A percentile compares a stretch with the other conserved stretches of the same genome.
These are phyloP conservation scores for Harrya chromipes DNA, from an alignment of 768 basidiomycete species.

Conservation along the genomic window DNA sequence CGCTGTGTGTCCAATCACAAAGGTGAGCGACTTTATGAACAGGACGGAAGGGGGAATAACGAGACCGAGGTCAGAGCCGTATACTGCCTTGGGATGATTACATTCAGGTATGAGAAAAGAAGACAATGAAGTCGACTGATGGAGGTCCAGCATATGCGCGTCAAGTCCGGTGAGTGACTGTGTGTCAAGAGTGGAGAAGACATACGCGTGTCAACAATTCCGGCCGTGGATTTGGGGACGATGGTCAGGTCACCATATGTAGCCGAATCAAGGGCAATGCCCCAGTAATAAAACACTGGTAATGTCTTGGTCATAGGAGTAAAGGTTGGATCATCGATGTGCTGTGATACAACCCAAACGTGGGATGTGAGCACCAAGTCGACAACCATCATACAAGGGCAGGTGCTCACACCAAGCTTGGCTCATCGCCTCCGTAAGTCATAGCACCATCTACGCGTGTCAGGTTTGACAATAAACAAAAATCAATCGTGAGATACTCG, in stretches of 20 bases:
- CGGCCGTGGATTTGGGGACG: neutral
- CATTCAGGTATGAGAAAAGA: too few relatives aligned
- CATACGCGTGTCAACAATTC: neutral
- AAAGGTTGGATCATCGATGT: neutral
- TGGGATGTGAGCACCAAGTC: neutral
- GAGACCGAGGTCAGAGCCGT: neutral
- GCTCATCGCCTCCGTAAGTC: neutral
- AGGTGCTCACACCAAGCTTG: neutral
- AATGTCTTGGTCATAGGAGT: neutral
- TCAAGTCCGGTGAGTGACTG: too few relatives aligned
- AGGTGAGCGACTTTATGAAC: conserved; percentile 7
- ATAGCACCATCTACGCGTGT: neutral
- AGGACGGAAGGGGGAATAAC: conserved; percentile 1
- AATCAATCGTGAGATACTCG: neutral
- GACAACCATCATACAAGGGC: neutral
- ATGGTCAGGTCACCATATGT: neutral
- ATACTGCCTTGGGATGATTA: too few relatives aligned
- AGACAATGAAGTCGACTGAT: too few relatives aligned
- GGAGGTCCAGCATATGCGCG: too few relatives aligned
- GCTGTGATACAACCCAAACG: neutral
- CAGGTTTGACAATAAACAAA: neutral
- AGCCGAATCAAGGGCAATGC: neutral
- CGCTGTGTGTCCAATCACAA: neutral
- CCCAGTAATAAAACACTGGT: neutral
- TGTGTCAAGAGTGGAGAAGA: too few relatives aligned